Evolutionary conservation across 768 basidiomycete species (phyloP), one percentile per base, ranked within the genome.

Genomic region (Phanerochaete sordida): DNA sequence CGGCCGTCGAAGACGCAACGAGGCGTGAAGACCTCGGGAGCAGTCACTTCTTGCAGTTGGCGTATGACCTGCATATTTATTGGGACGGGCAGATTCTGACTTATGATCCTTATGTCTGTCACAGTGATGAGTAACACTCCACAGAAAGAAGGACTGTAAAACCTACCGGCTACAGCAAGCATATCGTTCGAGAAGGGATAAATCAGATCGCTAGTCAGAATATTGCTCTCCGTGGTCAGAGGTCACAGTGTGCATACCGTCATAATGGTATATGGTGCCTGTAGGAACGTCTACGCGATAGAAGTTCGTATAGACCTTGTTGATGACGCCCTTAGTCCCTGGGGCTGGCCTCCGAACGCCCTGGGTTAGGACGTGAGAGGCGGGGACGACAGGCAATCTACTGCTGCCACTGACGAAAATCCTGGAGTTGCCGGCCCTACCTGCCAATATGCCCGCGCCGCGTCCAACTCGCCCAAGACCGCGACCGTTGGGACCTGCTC

Each of bases 1-100:
- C 88, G 79, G 0, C 91, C 91, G 59, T 93, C 91, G 61, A 91
- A 93, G 1, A 84, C 90, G n/a, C 79, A 86, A 13, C 79, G 83
- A 11, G 88, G 90, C 2, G 83, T 89, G 68, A 93, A 93, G 23
- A 89, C 75, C 21, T 80, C 72, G 0, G 84, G 84, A 1, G 84
- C 83, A 3, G 81, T 77, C 0, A 74, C 69, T 4, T 74, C 76
- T 69, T 93, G 92, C 16, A 93, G 70, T 16, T 75, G 76, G 15
- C 79, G 77, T 49, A 93, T 85, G 12, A 93, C 73, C 15, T 87
- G 84, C 77, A 93, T 79, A 60, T 91, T 92, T 6, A 89, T 71
- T 16, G 82, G 75, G 1, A 82, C 81, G 0, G 91, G 88, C 1
- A 90, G 75, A 0, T 76, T 79, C 72, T 87, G 90, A 63, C 91